These are phyloP conservation scores for Hypoxylon rubiginosum DNA, from an alignment of 2,329 filamentous ascomycete species.

Conservation along the genomic window DNA sequence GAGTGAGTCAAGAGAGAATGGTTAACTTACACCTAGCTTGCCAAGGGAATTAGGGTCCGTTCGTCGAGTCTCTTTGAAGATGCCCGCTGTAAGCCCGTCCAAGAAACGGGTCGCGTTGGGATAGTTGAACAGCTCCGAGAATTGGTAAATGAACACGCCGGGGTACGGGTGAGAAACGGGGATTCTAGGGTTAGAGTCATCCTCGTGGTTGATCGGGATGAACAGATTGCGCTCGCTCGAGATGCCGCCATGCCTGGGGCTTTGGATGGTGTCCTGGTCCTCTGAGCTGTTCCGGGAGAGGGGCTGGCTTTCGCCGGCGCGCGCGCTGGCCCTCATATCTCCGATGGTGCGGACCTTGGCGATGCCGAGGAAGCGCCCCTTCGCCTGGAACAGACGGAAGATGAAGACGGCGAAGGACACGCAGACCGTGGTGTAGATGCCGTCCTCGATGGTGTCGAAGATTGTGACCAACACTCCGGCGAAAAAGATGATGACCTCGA, in stretches of 20 bases:
- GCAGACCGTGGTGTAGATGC: slow-evolving; percentile 84
- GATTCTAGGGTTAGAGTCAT: slow-evolving; percentile 65
- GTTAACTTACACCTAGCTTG: slow-evolving; percentile 60
- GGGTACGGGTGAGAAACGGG: slow-evolving; percentile 61
- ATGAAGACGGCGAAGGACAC: slow-evolving; percentile 79
- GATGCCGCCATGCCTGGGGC: slow-evolving; percentile 53
- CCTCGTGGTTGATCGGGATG: slow-evolving; percentile 63
- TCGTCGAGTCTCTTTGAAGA: slow-evolving; percentile 61
- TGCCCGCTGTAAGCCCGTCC: slow-evolving; percentile 61
- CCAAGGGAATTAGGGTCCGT: slow-evolving; percentile 60
- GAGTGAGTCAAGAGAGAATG: slow-evolving; percentile 15
- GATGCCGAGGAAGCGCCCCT: slow-evolving; percentile 82
- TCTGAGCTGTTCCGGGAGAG: slow-evolving; percentile 11
- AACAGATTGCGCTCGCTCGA: slow-evolving; percentile 50
- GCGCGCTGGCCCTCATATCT: slow-evolving; percentile 20
- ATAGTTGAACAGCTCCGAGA: slow-evolving; percentile 69
- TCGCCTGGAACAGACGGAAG: slow-evolving; percentile 82
- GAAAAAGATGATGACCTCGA: slow-evolving; percentile 89
- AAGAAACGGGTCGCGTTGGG: slow-evolving; percentile 66
- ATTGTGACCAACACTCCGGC: slow-evolving; percentile 86
- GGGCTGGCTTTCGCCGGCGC: slow-evolving; percentile 18
- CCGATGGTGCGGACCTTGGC: slow-evolving; percentile 75
- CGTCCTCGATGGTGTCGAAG: slow-evolving; percentile 85
- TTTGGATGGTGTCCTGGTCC: slow-evolving; percentile 14
- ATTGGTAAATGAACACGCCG: slow-evolving; percentile 68